Conservation (phyloP, 148 eudicot species). For the Arbutus unedo region DNA sequence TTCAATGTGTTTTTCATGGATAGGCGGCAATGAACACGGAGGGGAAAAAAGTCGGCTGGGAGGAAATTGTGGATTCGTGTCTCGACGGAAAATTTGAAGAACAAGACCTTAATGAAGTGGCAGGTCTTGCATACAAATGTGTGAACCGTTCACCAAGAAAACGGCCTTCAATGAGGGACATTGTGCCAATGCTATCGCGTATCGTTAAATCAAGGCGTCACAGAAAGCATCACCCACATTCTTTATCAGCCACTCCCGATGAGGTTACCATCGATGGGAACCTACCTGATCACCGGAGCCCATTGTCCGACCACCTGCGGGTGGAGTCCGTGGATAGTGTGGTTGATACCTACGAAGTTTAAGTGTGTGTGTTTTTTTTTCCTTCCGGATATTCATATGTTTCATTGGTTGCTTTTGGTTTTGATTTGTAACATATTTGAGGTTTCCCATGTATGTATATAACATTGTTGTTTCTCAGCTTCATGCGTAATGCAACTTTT, state of each 20-base stretch:
- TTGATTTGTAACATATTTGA: conserved; percentile 26
- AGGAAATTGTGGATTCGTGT: conserved; percentile 74
- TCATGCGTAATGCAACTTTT: neutral
- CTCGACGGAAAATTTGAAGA: conserved; percentile 64
- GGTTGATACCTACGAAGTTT: conserved; percentile 38
- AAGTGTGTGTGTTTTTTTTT: neutral
- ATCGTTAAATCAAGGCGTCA: conserved; percentile 45
- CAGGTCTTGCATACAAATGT: conserved; percentile 81
- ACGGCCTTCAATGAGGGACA: conserved; percentile 85
- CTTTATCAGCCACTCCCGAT: conserved; percentile 47
- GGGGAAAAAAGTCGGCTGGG: conserved; percentile 80
- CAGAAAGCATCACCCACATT: conserved; percentile 35
- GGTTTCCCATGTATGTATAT: neutral
- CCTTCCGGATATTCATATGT: conserved; percentile 14
- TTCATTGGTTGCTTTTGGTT: conserved; percentile 15
- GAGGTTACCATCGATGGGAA: conserved; percentile 46
- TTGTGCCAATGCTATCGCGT: conserved; percentile 70
- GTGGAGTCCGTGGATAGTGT: conserved; percentile 67
- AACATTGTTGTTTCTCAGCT: too few relatives aligned
- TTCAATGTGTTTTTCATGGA: conserved; percentile 12
- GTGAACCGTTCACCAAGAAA: conserved; percentile 54
- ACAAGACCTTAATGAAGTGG: conserved; percentile 69
- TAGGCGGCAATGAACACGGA: conserved; percentile 88
- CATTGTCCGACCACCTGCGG: conserved; percentile 44
- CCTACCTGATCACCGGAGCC: conserved; percentile 24